These are phyloP conservation scores for Aureobasidium sp. DNA, from an alignment of 2,329 filamentous ascomycete genomes.

Conservation along the genomic window DNA sequence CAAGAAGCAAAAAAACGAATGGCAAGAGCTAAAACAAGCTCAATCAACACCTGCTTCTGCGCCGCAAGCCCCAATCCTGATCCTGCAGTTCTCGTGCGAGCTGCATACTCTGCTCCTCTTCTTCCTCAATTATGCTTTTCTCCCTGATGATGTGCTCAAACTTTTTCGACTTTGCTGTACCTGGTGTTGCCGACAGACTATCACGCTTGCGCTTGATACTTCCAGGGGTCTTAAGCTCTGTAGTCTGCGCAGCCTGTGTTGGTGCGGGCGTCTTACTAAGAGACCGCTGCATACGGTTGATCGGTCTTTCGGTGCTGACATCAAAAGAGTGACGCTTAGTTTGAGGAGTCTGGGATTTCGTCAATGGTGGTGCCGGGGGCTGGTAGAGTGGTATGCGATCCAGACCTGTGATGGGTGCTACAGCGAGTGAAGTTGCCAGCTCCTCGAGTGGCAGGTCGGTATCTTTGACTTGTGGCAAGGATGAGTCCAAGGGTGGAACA, in stretches of 20 bases:
- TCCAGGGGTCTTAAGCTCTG: conserved; percentile 8
- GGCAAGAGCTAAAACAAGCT: background rate
- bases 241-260: background rate
- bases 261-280: conserved; percentile 12
- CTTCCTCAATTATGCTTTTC: conserved; percentile 11
- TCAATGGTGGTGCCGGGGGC: conserved; percentile 9
- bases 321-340: background rate
- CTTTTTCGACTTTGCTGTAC: conserved; percentile 17
- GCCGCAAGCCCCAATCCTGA: conserved; percentile 10
- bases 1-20: background rate
- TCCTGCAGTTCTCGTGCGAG: conserved; percentile 22
- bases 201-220: conserved; percentile 20
- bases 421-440: conserved; percentile 8
- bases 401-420: conserved; percentile 9
- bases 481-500: background rate
- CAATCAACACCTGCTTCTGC: conserved; percentile 2
- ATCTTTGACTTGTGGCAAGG: background rate
- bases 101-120: conserved; percentile 21
- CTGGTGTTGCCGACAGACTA: conserved; percentile 22
- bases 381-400: conserved; percentile 6
- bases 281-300: background rate
- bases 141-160: conserved; percentile 18
- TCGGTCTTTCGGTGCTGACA: background rate
- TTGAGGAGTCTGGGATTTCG: conserved; percentile 2
- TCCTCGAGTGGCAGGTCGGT: background rate